Conservation (phyloP, 768 basidiomycete species). For the Termitomyces heimii region DNA sequence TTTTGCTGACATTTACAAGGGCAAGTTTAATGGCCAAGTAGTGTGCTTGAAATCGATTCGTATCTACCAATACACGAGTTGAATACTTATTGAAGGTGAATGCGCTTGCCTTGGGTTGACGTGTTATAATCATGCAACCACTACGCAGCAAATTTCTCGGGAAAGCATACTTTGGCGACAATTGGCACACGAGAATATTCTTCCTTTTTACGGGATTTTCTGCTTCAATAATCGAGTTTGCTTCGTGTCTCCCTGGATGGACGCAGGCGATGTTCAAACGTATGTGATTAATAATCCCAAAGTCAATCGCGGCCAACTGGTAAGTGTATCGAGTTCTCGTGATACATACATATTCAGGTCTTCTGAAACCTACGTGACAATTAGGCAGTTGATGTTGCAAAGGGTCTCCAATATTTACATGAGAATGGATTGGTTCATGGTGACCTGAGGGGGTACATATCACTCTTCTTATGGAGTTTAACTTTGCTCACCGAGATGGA, state of each 20-base stretch:
- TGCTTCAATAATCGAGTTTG: background rate
- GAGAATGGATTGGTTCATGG: background rate
- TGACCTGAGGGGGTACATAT: background rate
- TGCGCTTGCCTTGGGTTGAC: background rate
- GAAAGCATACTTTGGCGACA: background rate
- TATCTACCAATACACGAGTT: background rate
- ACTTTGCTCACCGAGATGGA: background rate
- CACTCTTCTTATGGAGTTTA: background rate
- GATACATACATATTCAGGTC: background rate
- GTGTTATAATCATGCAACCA: background rate
- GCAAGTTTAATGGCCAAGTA: background rate
- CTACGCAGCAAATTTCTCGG: background rate
- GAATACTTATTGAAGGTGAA: background rate
- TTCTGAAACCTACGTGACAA: background rate
- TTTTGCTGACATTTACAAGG: background rate
- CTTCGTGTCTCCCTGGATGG: background rate
- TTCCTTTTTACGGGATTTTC: background rate
- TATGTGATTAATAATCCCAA: background rate
- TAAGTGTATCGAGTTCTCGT: background rate
- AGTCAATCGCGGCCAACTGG: background rate
- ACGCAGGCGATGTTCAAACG: background rate
- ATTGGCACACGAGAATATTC: background rate
- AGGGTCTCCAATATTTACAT: background rate
- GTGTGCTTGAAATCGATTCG: background rate
- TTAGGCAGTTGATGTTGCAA: background rate